phyloP scores from a whole-genome alignment of 2,329 filamentous ascomycete species.

The Emydomyces testavorans region DNA sequence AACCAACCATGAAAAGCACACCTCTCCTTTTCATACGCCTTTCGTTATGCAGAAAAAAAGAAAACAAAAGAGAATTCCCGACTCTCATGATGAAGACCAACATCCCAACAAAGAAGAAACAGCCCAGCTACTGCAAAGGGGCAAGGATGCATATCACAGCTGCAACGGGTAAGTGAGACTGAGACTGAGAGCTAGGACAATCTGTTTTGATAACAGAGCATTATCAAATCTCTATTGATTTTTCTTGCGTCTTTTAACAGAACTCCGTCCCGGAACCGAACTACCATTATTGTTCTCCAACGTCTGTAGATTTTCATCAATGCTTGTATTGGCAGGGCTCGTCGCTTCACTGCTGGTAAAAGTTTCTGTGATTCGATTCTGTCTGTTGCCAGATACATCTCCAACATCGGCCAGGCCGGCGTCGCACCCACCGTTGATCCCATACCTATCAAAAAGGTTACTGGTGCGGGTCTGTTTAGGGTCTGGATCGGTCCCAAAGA shows the following conservation, averaged over 20 bases:
- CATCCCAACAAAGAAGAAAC: not conserved
- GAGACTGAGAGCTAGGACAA: not conserved
- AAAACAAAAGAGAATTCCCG: not conserved
- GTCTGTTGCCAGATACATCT: slow-evolving; percentile 6
- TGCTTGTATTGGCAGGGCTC: slow-evolving; percentile 28
- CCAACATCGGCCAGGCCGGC: not conserved
- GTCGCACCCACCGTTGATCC: slow-evolving; percentile 18
- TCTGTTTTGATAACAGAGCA: not conserved
- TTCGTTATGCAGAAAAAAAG: not conserved
- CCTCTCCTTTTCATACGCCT: not conserved
- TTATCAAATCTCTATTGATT: slow-evolving; percentile 18
- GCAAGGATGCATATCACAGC: not conserved
- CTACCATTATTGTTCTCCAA: slow-evolving; percentile 15
- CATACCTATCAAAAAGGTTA: slow-evolving; percentile 28
- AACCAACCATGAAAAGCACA: not conserved
- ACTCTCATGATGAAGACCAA: not conserved
- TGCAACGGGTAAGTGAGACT: not conserved
- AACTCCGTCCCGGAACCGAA: slow-evolving; percentile 15
- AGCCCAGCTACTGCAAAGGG: not conserved
- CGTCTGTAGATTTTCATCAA: slow-evolving; percentile 24
- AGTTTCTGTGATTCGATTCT: slow-evolving; percentile 31
- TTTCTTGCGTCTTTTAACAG: slow-evolving; percentile 26
- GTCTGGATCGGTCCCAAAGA: slow-evolving; percentile 20
- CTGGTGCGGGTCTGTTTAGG: slow-evolving; percentile 17
- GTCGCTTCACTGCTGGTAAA: slow-evolving; percentile 37